Evolutionary conservation across 148 eudicot genomes (phyloP).

Genomic region (Mesembryanthemum crystallinum): DNA sequence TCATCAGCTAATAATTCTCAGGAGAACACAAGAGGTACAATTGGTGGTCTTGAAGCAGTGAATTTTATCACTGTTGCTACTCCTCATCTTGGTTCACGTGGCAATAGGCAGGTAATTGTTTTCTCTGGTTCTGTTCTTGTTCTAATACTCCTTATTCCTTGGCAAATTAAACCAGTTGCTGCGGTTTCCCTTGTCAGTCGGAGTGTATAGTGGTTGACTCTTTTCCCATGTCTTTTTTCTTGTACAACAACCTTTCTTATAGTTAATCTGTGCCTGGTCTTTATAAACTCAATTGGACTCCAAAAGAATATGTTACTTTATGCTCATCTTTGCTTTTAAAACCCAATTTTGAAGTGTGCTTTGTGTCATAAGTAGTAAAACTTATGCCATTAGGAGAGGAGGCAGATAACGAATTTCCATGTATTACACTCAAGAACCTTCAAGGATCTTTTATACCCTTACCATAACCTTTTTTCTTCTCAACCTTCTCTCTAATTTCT

Average conservation of each 20-base stretch:
- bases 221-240: neutral
- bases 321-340: neutral
- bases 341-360: neutral
- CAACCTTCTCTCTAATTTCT: neutral
- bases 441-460: neutral
- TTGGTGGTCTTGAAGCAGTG: constrained; percentile 78
- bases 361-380: neutral
- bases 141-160: neutral
- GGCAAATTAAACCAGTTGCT: neutral
- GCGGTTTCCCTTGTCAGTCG: neutral
- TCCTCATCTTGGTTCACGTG: constrained; percentile 99
- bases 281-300: too few relatives aligned
- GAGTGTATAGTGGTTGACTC: neutral
- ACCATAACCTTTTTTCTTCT: neutral
- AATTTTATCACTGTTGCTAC: constrained; percentile 91
- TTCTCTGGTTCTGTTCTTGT: neutral
- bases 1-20: constrained; percentile 27
- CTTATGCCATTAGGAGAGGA: neutral
- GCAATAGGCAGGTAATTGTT: constrained; percentile 72
- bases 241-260: neutral
- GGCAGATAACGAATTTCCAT: neutral
- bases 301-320: too few relatives aligned
- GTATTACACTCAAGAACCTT: neutral
- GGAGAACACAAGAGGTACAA: constrained; percentile 56
- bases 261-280: too few relatives aligned